Evolutionary conservation across 192 early-diverging fungal species (phyloP).

Genomic region (Chytriomyces confervae): DNA sequence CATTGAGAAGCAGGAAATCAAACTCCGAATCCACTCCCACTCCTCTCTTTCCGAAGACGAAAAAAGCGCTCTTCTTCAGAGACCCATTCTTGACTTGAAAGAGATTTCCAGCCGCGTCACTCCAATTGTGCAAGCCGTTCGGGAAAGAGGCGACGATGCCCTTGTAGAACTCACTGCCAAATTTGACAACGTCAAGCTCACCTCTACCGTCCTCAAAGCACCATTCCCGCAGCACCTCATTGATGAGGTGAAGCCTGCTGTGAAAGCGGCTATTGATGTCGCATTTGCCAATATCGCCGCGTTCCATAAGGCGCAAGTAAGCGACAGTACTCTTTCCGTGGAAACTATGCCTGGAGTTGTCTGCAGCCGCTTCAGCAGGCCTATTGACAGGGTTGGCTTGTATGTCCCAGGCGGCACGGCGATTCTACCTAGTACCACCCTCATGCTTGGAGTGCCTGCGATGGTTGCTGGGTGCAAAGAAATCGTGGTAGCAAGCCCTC

Average conservation of each 20-base stretch:
- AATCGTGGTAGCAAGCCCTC: conserved; percentile 96
- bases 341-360: conserved; percentile 98
- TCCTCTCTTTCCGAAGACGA: conserved; percentile 56
- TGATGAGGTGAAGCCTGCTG: conserved; percentile 55
- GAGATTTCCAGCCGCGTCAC: conserved; percentile 86
- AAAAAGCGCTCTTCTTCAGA: conserved; percentile 70
- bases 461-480: conserved; percentile 94
- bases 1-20: conserved; percentile 62
- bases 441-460: conserved; percentile 98
- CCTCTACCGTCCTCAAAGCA: conserved; percentile 72
- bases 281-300: conserved; percentile 91
- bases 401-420: conserved; percentile 99
- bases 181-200: conserved; percentile 86
- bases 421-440: conserved; percentile 90
- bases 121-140: conserved; percentile 90
- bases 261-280: conserved; percentile 87
- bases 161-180: conserved; percentile 83
- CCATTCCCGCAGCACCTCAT: conserved; percentile 70
- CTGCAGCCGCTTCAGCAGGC: conserved; percentile 91
- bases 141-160: conserved; percentile 82
- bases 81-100: conserved; percentile 91
- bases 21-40: conserved; percentile 74
- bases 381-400: conserved; percentile 95
- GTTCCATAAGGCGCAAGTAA: conserved; percentile 94
- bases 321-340: conserved; percentile 66